A percentile compares a stretch with the other conserved stretches of the same genome.
Conservation (phyloP, 768 basidiomycete species). For the Paxillus ammoniavirescens region DNA sequence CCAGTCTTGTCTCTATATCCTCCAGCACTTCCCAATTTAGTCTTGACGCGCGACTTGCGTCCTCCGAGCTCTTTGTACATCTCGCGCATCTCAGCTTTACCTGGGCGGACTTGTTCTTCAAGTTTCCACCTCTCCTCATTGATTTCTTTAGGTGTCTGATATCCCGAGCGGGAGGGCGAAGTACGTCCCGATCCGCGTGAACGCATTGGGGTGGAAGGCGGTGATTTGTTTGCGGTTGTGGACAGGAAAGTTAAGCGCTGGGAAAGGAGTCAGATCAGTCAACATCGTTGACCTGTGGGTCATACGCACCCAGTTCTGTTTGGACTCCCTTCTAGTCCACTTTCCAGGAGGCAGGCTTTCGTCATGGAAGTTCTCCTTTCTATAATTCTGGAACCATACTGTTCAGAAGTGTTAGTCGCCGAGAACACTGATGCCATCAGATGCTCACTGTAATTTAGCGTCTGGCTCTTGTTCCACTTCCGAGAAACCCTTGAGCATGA, state of each 20-base stretch:
- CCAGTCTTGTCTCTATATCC: slow-evolving; percentile 77
- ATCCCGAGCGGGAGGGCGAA: slow-evolving; percentile 54
- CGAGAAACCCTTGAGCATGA: slow-evolving; percentile 77
- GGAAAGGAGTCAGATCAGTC: slow-evolving; percentile 1
- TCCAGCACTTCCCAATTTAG: slow-evolving; percentile 64
- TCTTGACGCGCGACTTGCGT: slow-evolving; percentile 73
- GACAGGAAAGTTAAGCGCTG: slow-evolving; percentile 54
- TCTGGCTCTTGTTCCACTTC: slow-evolving; percentile 88
- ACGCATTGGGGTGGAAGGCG: slow-evolving; percentile 36
- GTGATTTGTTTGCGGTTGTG: slow-evolving; percentile 38
- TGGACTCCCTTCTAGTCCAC: slow-evolving; percentile 94
- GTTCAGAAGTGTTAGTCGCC: not conserved
- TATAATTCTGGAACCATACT: slow-evolving; percentile 96
- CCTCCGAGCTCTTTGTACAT: slow-evolving; percentile 91
- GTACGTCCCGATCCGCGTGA: slow-evolving; percentile 47
- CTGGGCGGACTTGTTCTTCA: slow-evolving; percentile 54
- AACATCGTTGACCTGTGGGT: slow-evolving; percentile 1
- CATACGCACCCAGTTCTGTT: slow-evolving; percentile 75
- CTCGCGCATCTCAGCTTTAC: slow-evolving; percentile 84
- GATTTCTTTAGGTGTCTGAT: slow-evolving; percentile 76
- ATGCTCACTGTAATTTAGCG: slow-evolving; percentile 80
- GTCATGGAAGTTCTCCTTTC: slow-evolving; percentile 85
- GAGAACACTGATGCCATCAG: not conserved
- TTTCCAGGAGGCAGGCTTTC: slow-evolving; percentile 75
- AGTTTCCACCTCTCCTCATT: slow-evolving; percentile 74